Evolutionary conservation across 768 basidiomycete genomes (phyloP), one percentile per base, ranked within the genome.

Genomic region (Suillus subalutaceus): DNA sequence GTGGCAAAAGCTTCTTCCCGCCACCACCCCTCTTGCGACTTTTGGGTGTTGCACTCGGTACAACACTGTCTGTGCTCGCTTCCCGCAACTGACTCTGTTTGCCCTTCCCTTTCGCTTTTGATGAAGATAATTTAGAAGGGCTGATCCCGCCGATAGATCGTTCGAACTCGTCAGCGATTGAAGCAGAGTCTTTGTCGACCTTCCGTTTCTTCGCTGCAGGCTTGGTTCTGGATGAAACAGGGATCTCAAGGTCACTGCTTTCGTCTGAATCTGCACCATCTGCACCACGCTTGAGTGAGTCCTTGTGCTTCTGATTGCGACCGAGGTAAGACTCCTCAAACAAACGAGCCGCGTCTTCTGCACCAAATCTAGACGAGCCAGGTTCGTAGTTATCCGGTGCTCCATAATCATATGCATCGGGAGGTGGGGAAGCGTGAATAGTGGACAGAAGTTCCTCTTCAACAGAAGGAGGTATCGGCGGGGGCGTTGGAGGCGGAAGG

Each of bases 121-220:
- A 71, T n/a, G 76, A 61, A 71, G 73, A 76, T 66, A 66, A 64
- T 50, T 79, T 77, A 37, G 84, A 79, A 15, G 79, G 62, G 8
- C 79, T 73, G 37, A 79, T 79, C 38, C 81, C 78, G 32, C 77
- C 76, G 18, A 82, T 68, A 18, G 81, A 75, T 35, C 79, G 77
- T 67, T 87, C 86, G 48, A 84, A 77, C 44, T 85, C 86, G 67
- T 85, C 88, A n/a, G 78, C 78, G 58, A 78, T 74, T 44, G 72
- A 73, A 2, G 74, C 75, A 35, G 70, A 69, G 65, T 78, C 78
- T 62, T 75, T 80, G 62, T 88, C 87, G 4, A 91, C 72, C 73
- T 85, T 90, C 63, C 91, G 82, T 76, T 82, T 88, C 79, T 93
- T 93, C 63, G 77, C 76, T 2, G 81, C 79, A 40, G 84, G 87